phyloP scores from a whole-genome alignment of 2,329 filamentous ascomycete genomes.

The Aspergillus sp. region DNA sequence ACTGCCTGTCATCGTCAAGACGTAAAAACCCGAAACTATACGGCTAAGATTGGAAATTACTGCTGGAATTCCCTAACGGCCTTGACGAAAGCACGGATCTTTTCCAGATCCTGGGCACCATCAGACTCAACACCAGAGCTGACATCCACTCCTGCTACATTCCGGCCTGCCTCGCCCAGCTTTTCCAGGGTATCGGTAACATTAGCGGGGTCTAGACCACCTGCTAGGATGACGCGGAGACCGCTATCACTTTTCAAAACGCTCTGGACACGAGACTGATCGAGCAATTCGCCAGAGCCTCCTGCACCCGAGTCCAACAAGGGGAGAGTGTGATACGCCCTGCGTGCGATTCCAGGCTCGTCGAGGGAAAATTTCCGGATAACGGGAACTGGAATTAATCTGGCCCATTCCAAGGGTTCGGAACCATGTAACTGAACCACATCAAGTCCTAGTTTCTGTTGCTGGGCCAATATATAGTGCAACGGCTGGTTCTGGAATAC shows the following conservation, averaged over 20 bases:
- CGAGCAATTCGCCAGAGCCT: constrained; percentile 73
- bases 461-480: constrained; percentile 74
- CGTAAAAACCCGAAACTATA: constrained; percentile 3
- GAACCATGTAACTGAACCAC: constrained; percentile 89
- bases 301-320: constrained; percentile 85
- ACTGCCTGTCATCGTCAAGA: constrained; percentile 3
- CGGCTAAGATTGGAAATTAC: constrained; percentile 14
- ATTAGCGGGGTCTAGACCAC: constrained; percentile 78
- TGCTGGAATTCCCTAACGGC: constrained; percentile 59
- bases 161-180: constrained; percentile 58
- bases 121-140: constrained; percentile 89
- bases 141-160: constrained; percentile 82
- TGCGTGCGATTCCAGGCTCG: constrained; percentile 66
- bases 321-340: constrained; percentile 80
- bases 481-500: constrained; percentile 93
- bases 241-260: constrained; percentile 65
- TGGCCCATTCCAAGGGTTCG: constrained; percentile 90
- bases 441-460: constrained; percentile 74
- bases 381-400: constrained; percentile 85
- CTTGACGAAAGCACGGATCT: constrained; percentile 76
- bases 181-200: constrained; percentile 64
- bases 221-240: constrained; percentile 77
- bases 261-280: constrained; percentile 66
- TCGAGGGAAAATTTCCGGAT: constrained; percentile 79
- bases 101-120: constrained; percentile 75